Base-by-base conservation (phyloP, 106 monocot genomes). In the Amphibolis antarctica region DNA sequence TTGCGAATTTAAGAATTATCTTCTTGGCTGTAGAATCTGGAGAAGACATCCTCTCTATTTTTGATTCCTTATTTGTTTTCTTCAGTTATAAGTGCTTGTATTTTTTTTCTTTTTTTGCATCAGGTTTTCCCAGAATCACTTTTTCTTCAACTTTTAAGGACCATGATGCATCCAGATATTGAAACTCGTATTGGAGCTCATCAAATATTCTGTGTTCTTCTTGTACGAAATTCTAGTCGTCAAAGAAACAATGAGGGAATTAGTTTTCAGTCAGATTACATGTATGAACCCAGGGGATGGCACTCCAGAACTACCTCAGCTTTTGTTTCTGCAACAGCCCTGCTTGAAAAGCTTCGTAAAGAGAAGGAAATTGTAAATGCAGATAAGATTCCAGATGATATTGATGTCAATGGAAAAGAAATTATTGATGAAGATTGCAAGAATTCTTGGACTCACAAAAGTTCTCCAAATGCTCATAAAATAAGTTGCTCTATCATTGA, bases 141-240 rank as follows among this genome's bases (percentile, higher is more conserved):
- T 0, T 71, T 98, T 42, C 69, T 81, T 31, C 98, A 98, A 48
- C 76, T 98, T 61, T 29, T 98, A 45, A 91, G 88, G 62, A 67
- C 80, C 25, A 91, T 91, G 98, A 77, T 91, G 70, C 98, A 98
- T 75, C 82, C 90, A 51, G 91, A 98, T 80, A 66, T 73, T 58
- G 87, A 98, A 77, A 82, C 82, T 42, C 86, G 98, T 53, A 60
- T 87, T n/a, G 86, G 77, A 42, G 82, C 84, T 51, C 98, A 98
- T 60, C 69, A 71, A 50, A 78, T 98, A 71, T 98, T 91, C 75
- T 82, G 82, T 19, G 75, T 82, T 36, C 71, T 91, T 43, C 76
- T 98, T 67, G 77, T 82, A 62, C 77, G 78, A 66, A 71, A 65
- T 47, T 66, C 71, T 50, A 65, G 57, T 62, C 69, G 70, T 73